Evolutionary conservation across 768 basidiomycete species (phyloP), one percentile per base, ranked within the genome.

Genomic region (Melanogaster broomeanus): DNA sequence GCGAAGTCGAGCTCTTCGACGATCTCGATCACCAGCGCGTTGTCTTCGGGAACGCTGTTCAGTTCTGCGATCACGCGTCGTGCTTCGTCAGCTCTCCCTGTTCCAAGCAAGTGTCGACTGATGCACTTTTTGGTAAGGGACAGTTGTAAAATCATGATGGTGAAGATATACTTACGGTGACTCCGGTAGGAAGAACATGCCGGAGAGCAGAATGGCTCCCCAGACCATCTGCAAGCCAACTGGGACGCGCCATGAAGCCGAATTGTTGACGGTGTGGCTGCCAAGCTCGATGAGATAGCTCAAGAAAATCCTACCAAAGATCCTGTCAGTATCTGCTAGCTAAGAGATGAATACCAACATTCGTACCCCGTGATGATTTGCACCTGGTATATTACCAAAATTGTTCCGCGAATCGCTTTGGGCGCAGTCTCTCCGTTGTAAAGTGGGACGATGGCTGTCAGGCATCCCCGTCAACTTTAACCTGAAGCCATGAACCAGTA

Each of bases 361-460:
- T 33, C 76, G 34, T 59, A 85, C 87, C 85, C 86, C 12, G 78
- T 71, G 59, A 88, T 87, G 55, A 90, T 88, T 64, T 88, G 87
- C 12, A 90, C 72, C 62, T 90, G 88, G 61, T 90, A 90, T 16
- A 91, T 70, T 2, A 87, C 87, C 25, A 92, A 71, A 76, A 81
- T 66, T 18, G 85, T 80, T 8, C 88, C 90, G 62, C 89, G 80
- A 50, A 90, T 75, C 1, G 81, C 77, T 61, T 88, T 88, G 0
- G 89, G 89, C 0, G 88, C 81, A 0, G 87, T 86, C 68, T 90
- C 88, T 34, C 88, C 88, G 56, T 87, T 88, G 65, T 90, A 90
- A 7, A 90, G 78, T 59, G 82, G 81, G 11, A 83, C 80, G 45
- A 82, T 78, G 37, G 77, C 79, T 79, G 43, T 19, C n/a, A 22